Conservation (phyloP, 164 flowering plant species). For the Brasenia schreberi region DNA sequence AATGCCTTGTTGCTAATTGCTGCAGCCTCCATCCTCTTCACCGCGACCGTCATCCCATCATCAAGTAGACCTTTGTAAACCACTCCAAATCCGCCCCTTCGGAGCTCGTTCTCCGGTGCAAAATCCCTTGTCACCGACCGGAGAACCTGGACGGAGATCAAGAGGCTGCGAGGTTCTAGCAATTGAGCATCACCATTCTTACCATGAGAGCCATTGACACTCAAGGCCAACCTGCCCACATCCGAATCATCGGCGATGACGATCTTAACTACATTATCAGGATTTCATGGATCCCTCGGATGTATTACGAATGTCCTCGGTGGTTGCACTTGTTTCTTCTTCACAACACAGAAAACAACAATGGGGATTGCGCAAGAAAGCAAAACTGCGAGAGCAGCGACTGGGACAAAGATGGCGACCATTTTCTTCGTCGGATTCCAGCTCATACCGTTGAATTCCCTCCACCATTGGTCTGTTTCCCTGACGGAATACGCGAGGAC, state of each 20-base stretch:
- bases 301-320: slow-evolving; percentile 33
- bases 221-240: slow-evolving; percentile 19
- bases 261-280: slow-evolving; percentile 36
- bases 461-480: not conserved
- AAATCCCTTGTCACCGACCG: slow-evolving; percentile 54
- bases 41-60: slow-evolving; percentile 67
- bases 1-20: slow-evolving; percentile 38
- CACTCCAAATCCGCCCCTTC: slow-evolving; percentile 72
- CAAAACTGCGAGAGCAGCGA: slow-evolving; percentile 13
- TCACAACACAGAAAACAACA: not conserved
- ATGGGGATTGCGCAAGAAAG: not conserved
- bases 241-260: slow-evolving; percentile 25
- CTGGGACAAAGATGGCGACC: slow-evolving; percentile 18
- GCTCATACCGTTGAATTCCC: not conserved
- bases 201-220: slow-evolving; percentile 19
- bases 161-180: slow-evolving; percentile 40
- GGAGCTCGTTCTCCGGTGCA: slow-evolving; percentile 53
- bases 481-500: slow-evolving; percentile 2
- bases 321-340: not conserved
- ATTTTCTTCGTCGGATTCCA: not conserved
- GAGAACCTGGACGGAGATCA: slow-evolving; percentile 58
- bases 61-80: slow-evolving; percentile 68
- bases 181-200: slow-evolving; percentile 20
- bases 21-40: slow-evolving; percentile 78
- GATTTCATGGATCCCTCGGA: slow-evolving; percentile 50